Percentiles rank a stretch among this genome's conserved stretches.
Evolutionary conservation across 2,329 filamentous ascomycete genomes (phyloP).

Genomic region (Basipetospora sp.): DNA sequence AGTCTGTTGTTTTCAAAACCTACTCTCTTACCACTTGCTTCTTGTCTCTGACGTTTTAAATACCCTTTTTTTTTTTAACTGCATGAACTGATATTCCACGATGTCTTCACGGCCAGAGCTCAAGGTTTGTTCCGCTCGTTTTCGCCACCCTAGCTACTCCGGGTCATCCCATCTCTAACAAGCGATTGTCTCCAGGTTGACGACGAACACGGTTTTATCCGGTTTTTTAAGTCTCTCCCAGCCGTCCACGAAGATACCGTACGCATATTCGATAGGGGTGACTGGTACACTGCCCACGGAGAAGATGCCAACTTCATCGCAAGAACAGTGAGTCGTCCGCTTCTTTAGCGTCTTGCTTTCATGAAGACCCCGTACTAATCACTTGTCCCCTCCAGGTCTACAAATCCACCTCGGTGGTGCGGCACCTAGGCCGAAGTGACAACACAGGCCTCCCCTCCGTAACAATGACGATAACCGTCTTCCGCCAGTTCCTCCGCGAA

Average conservation of each 20-base stretch:
- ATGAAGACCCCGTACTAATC: conserved; percentile 1
- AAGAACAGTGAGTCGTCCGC: conserved; percentile 40
- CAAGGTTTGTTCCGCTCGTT: conserved; percentile 34
- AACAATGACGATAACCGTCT: conserved; percentile 88
- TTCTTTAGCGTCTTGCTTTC: neutral
- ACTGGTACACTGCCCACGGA: conserved; percentile 91
- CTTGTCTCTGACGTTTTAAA: too few species aligned
- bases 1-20: too few species aligned
- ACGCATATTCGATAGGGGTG: conserved; percentile 81
- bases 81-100: conserved; percentile 14
- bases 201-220: conserved; percentile 93
- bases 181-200: conserved; percentile 68
- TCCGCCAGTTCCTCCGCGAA: conserved; percentile 87
- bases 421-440: conserved; percentile 72
- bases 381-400: conserved; percentile 49
- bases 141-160: neutral
- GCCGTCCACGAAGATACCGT: conserved; percentile 57
- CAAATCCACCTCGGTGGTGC: conserved; percentile 90
- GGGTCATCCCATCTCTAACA: neutral
- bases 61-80: neutral
- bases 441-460: conserved; percentile 81
- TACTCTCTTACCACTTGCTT: too few species aligned
- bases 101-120: conserved; percentile 62
- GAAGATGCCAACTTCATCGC: conserved; percentile 75
- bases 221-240: conserved; percentile 81